Conservation (phyloP, 495 filamentous ascomycete species). For the Aspergillus wentii region DNA sequence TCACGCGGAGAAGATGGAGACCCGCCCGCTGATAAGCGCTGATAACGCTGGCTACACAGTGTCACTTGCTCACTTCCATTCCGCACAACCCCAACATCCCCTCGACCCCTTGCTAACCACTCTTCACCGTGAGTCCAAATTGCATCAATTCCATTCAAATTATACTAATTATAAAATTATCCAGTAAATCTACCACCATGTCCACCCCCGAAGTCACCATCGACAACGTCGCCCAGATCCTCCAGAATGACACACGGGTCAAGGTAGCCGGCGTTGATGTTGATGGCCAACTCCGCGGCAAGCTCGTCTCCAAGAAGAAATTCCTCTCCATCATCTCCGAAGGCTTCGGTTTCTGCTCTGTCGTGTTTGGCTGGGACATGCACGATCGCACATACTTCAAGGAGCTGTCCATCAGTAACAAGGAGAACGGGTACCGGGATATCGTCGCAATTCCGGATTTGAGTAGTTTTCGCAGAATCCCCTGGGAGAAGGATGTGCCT, state of each 20-base stretch:
- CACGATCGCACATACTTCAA: constrained; percentile 84
- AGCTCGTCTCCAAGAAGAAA: constrained; percentile 93
- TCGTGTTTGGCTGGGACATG: constrained; percentile 98
- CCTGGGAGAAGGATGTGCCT: constrained; percentile 89
- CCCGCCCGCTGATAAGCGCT: no score
- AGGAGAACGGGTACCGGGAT: constrained; percentile 89
- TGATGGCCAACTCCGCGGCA: constrained; percentile 86
- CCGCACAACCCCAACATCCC: no score
- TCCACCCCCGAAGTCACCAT: constrained; percentile 48
- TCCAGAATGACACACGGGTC: constrained; percentile 73
- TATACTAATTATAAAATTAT: no score
- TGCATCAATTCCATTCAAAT: no score
- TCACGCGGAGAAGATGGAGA: no score
- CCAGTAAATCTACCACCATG: background rate
- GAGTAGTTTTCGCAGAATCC: constrained; percentile 77
- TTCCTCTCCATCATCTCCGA: constrained; percentile 78
- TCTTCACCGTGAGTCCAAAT: no score
- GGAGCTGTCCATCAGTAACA: constrained; percentile 85
- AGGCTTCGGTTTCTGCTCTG: constrained; percentile 96
- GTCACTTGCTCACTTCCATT: no score
- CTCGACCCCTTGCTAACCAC: no score
- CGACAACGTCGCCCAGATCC: constrained; percentile 55
- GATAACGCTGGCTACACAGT: no score
- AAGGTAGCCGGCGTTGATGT: constrained; percentile 92
- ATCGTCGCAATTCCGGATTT: constrained; percentile 82